Conservation (phyloP, 768 basidiomycete species). For the Coprinellus micaceus region DNA sequence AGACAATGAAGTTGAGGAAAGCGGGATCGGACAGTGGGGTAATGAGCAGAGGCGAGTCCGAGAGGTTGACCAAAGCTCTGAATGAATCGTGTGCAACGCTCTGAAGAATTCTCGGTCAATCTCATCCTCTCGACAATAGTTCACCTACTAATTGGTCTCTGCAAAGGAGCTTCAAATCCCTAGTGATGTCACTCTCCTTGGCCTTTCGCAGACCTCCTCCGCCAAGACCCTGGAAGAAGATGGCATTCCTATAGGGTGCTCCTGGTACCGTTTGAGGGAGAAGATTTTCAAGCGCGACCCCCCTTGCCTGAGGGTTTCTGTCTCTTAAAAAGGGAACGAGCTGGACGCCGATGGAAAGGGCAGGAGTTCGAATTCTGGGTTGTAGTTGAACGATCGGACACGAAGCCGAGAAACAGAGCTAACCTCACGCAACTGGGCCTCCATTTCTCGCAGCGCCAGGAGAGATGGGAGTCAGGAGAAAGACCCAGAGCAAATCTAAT, state of each 20-base stretch:
- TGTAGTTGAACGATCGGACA: not conserved
- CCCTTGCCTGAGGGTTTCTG: slow-evolving; percentile 81
- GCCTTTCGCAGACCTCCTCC: slow-evolving; percentile 53
- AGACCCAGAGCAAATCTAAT: not conserved
- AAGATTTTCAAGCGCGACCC: slow-evolving; percentile 81
- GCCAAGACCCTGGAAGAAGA: slow-evolving; percentile 68
- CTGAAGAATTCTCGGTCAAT: slow-evolving; percentile 37
- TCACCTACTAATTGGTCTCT: slow-evolving; percentile 74
- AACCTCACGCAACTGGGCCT: slow-evolving; percentile 47
- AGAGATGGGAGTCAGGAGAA: not conserved
- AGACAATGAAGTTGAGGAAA: slow-evolving; percentile 79
- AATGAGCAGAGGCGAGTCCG: slow-evolving; percentile 73
- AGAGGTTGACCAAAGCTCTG: slow-evolving; percentile 88
- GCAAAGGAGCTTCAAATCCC: slow-evolving; percentile 83
- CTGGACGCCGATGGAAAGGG: slow-evolving; percentile 33
- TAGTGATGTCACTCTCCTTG: slow-evolving; percentile 65
- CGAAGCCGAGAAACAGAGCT: slow-evolving; percentile 19
- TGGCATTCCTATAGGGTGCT: slow-evolving; percentile 57
- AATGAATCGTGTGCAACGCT: slow-evolving; percentile 93
- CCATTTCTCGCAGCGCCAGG: slow-evolving; percentile 25
- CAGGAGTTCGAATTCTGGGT: not conserved
- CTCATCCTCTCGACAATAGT: not conserved
- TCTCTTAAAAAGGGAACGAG: slow-evolving; percentile 84
- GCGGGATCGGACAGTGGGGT: slow-evolving; percentile 61
- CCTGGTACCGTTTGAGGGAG: slow-evolving; percentile 73